Percentiles rank a stretch among this genome's conserved stretches.
phyloP scores from a whole-genome alignment of 441 rosid species.

The Adansonia rubrostipa region DNA sequence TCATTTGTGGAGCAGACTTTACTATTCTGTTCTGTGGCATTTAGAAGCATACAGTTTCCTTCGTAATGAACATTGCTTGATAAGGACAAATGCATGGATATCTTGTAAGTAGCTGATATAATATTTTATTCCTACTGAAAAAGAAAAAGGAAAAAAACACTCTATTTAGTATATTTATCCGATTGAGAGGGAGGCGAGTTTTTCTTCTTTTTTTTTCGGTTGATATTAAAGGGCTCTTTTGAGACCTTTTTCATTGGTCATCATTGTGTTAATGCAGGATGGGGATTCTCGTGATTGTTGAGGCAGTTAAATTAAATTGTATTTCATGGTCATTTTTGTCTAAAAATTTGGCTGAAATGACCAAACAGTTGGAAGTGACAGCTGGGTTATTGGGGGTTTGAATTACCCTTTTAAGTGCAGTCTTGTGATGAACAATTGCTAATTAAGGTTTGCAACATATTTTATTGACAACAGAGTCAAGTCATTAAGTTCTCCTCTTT shows the following conservation, averaged over 20 bases:
- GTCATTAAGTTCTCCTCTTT: not conserved
- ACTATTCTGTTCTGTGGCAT: not conserved
- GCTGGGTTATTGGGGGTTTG: not conserved
- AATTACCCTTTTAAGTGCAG: not conserved
- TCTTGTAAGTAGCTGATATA: not conserved
- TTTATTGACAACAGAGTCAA: not conserved
- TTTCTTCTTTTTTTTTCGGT: not conserved
- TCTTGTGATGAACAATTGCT: not conserved
- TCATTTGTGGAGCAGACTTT: not conserved
- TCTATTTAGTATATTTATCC: not conserved
- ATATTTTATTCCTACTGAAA: not conserved
- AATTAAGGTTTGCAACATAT: not conserved
- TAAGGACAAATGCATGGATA: not conserved
- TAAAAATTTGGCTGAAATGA: not conserved
- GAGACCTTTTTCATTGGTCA: not conserved
- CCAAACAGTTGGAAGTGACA: not conserved
- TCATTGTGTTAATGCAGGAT: not conserved
- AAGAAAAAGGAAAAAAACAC: too few species aligned
- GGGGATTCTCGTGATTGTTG: not conserved
- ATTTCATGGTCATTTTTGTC: not conserved
- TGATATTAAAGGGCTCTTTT: not conserved
- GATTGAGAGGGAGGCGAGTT: not conserved
- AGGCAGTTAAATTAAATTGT: not conserved
- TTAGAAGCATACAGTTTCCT: not conserved
- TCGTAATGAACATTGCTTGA: not conserved